Evolutionary conservation across 768 basidiomycete species (phyloP), one percentile per base, ranked within the genome.

Genomic region (Pleurotus djamor): DNA sequence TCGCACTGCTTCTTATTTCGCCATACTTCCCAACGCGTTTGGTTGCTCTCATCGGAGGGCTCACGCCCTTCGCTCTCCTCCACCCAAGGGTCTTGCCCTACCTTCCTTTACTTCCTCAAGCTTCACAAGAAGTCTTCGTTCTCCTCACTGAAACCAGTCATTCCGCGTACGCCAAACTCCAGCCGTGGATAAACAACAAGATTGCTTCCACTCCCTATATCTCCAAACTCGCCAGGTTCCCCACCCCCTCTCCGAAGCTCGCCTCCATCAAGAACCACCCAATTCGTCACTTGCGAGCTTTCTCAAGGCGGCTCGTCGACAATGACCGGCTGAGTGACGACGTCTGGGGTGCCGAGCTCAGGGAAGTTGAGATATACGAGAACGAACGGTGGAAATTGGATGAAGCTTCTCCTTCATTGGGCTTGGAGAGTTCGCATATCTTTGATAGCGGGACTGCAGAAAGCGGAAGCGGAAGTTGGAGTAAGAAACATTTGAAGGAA

Each of bases 291-390:
- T 57, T 55, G 59, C 60, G 59, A 50, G 65, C 34, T 64, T 64
- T 60, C 73, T 38, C 73, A 14, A 75, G 76, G 58, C 74, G 79
- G 4, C 45, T 85, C 1, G 65, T 86, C 17, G 88, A 93, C 63
- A 76, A 94, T 62, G 88, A 92, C 61, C 76, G 74, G 9, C 79
- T 94, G 3, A 75, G 78, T 5, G 88, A 92, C 65, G 71, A 66
- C 33, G 83, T 83, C 47, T 92, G 90, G 89, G 74, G 71, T 0
- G 76, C 86, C 2, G 83, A 88, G 66, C 78, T 87, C 72, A 70
- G 83, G 5, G 81, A 85, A 36, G 89, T 93, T 13, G 88, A 91
- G 69, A 67, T 93, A 21, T 93, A 83, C 77, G 92, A 94, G 76
- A 94, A 92, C 71, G 89, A 93, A 68, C 78, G 92, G 14, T 87